Conservation (phyloP, 2,329 filamentous ascomycete genomes). For the Penicillium sp. region DNA sequence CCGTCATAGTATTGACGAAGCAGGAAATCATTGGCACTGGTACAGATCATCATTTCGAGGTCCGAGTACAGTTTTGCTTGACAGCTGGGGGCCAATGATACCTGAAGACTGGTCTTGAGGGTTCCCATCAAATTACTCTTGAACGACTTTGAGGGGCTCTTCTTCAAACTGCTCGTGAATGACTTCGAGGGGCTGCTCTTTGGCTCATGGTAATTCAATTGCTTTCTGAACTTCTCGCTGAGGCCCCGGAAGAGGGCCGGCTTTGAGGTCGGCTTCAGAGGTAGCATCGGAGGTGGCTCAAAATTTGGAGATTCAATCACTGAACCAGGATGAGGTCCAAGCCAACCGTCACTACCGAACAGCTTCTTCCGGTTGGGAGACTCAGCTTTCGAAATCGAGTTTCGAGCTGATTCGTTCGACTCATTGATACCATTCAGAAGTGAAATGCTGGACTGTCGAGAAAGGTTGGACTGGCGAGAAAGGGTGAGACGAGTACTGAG, state of each 20-base stretch:
- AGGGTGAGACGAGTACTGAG: not conserved
- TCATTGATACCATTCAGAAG: not conserved
- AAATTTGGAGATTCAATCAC: not conserved
- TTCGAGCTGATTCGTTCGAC: not conserved
- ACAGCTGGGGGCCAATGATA: constrained; percentile 41
- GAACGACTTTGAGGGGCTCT: not conserved
- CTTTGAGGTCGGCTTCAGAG: constrained; percentile 17
- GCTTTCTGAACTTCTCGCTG: constrained; percentile 41
- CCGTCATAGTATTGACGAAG: constrained; percentile 41
- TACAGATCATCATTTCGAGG: constrained; percentile 48
- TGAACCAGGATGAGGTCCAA: constrained; percentile 22
- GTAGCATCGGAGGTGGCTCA: constrained; percentile 21
- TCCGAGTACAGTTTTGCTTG: constrained; percentile 49
- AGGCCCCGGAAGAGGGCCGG: constrained; percentile 31
- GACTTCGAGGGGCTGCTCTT: not conserved
- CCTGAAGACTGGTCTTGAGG: constrained; percentile 29
- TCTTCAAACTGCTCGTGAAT: not conserved
- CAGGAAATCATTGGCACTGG: constrained; percentile 47
- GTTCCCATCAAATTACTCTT: not conserved
- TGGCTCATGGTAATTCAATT: constrained; percentile 33
- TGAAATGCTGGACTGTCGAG: not conserved
- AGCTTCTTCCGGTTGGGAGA: constrained; percentile 40
- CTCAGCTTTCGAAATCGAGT: not conserved
- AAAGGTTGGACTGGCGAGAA: not conserved
- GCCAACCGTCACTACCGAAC: constrained; percentile 44